Percentiles rank a stretch among this genome's conserved stretches.
These are phyloP conservation scores for Senna tora DNA, from an alignment of 306 rosid genomes.

Conservation along the genomic window DNA sequence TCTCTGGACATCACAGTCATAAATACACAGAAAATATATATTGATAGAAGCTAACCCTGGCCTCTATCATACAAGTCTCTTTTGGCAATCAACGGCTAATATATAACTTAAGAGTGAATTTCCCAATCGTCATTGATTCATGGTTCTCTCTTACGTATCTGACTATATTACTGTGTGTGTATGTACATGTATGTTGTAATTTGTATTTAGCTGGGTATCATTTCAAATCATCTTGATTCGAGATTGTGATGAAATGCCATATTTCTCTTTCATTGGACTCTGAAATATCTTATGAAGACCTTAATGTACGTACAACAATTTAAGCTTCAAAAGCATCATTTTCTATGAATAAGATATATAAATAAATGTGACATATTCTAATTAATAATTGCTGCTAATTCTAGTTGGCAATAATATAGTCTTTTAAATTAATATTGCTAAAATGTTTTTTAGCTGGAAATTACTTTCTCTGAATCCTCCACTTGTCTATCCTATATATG, in stretches of 20 bases:
- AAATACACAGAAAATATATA: too few relatives aligned
- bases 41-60: too few relatives aligned
- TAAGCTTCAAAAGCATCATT: background rate
- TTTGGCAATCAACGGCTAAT: too few relatives aligned
- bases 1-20: too few relatives aligned
- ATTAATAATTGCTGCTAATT: background rate
- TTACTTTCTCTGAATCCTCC: background rate
- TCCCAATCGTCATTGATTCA: too few relatives aligned
- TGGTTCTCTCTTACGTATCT: too few relatives aligned
- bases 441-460: background rate
- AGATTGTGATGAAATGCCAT: background rate
- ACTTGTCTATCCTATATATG: background rate
- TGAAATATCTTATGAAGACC: constrained; percentile 8
- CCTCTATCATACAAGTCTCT: too few relatives aligned
- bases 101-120: too few relatives aligned
- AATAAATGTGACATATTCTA: constrained; percentile 36
- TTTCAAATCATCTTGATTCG: background rate
- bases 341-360: background rate
- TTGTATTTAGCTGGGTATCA: background rate
- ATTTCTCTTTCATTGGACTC: constrained; percentile 5
- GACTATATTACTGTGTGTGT: too few relatives aligned
- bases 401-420: background rate
- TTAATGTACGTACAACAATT: background rate
- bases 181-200: too few relatives aligned
- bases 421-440: background rate